These are phyloP conservation scores for Sphaerulina musiva DNA, from an alignment of 2,329 filamentous ascomycete species.

Conservation along the genomic window DNA sequence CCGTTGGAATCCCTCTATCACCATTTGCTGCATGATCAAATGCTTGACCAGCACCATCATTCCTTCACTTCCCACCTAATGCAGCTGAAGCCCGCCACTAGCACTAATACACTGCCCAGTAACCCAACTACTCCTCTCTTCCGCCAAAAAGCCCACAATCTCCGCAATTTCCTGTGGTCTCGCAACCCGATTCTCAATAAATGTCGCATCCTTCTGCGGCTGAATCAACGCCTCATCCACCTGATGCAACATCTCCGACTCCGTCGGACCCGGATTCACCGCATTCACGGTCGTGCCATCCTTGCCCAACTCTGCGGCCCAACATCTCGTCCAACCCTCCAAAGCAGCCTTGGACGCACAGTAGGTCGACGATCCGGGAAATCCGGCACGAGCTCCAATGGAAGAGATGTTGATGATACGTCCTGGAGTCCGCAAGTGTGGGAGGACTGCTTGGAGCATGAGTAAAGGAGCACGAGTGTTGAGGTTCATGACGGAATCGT, in stretches of 20 bases:
- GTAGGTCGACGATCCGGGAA: constrained; percentile 33
- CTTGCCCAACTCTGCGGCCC: constrained; percentile 53
- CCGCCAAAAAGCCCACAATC: constrained; percentile 51
- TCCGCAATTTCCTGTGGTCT: constrained; percentile 50
- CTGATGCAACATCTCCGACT: constrained; percentile 52
- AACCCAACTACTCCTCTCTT: constrained; percentile 30
- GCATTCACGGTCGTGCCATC: constrained; percentile 56
- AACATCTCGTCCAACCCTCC: constrained; percentile 53
- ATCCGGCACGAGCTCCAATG: constrained; percentile 46
- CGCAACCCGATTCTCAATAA: constrained; percentile 48
- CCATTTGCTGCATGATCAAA: too few relatives aligned
- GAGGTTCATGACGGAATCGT: constrained; percentile 49
- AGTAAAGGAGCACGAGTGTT: constrained; percentile 53
- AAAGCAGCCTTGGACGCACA: constrained; percentile 52
- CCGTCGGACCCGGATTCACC: constrained; percentile 54
- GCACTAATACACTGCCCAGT: constrained; percentile 52
- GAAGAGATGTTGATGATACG: constrained; percentile 57
- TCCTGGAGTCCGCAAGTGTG: constrained; percentile 43
- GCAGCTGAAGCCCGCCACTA: constrained; percentile 42
- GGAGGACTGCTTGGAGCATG: constrained; percentile 49
- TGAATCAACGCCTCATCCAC: constrained; percentile 47
- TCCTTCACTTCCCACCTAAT: constrained; percentile 9
- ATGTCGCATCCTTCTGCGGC: constrained; percentile 47
- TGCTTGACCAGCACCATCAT: too few relatives aligned
- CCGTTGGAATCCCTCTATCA: too few relatives aligned